Base-by-base conservation (phyloP, 352 stramenopile genomes). In the Globisporangium spiculum region DNA sequence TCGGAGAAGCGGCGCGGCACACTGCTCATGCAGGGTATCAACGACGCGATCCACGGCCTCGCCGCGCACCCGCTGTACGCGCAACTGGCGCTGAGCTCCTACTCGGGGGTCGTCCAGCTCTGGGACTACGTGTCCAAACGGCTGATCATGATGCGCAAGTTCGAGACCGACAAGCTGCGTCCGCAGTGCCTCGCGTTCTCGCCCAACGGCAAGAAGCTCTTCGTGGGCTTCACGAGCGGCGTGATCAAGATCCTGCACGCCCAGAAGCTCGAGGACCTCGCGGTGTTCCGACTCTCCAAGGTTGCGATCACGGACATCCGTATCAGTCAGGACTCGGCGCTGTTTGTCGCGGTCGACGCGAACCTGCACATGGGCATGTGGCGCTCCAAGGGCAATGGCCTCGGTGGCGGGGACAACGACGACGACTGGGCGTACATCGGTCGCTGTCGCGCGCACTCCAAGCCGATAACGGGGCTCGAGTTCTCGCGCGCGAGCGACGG, bases 21-120 rank as follows among this genome's bases (percentile, higher is more conserved):
- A n/a, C 63, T 98, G 44, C 75, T 98, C 4, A 89, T 98, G 83
- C 93, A 98, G 61, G 90, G 93, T 16, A 91, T 97, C 55, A 90
- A 92, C 60, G 91, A 94, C 69, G 80, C 89, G n/a, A 94, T 98
- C 67, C 78, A 84, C 36, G 79, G 79, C 0, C 71, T 98, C 20
- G 83, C 88, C 14, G 77, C 86, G 9, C 91, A 98, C 64, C 93
- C 93, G 5, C 72, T 66, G 60, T 75, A 88, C 53, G 27, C 83
- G 4, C 79, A 96, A 36, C 72, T 98, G 30, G 89, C 90, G 4
- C 75, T 97, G 27, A 88, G 83, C 52, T 94, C 84, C 26, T 82
- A 91, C 52, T 93, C 84, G 4, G 94, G 94, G 24, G 79, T 91
- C 30, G 60, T 98, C 0, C 90, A 98, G 69, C 70, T 98, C 8